Evolutionary conservation across 2,329 filamentous ascomycete species (phyloP).

Genomic region (Ceratocystis albifundus): DNA sequence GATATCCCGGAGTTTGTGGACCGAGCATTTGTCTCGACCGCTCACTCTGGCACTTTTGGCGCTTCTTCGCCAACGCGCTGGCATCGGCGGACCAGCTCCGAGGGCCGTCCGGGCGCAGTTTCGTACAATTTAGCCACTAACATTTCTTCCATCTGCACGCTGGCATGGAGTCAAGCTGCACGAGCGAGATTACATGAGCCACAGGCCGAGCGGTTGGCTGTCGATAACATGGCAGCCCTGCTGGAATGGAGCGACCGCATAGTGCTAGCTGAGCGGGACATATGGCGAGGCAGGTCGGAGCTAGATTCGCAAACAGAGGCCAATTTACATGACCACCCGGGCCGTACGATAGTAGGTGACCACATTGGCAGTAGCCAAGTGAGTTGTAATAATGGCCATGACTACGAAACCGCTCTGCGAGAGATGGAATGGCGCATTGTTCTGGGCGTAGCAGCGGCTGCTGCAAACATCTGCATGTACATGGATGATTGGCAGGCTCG

Average conservation of each 20-base stretch:
- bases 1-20: neutral
- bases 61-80: neutral
- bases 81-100: neutral
- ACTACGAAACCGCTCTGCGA: neutral
- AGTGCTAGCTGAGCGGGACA: conserved; percentile 25
- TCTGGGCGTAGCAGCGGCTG: conserved; percentile 16
- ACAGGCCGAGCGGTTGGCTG: conserved; percentile 27
- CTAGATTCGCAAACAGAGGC: neutral
- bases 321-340: neutral
- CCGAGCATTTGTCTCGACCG: neutral
- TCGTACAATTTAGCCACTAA: conserved; percentile 27
- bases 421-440: conserved; percentile 19
- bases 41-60: neutral
- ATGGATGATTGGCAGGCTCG: conserved; percentile 17
- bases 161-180: conserved; percentile 29
- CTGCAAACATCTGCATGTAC: conserved; percentile 19
- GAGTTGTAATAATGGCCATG: neutral
- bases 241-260: conserved; percentile 27
- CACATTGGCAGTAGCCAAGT: neutral
- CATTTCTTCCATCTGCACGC: conserved; percentile 28
- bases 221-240: conserved; percentile 28
- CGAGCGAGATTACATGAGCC: conserved; percentile 28
- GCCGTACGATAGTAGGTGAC: neutral
- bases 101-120: conserved; percentile 23
- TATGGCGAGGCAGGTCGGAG: conserved; percentile 21